phyloP scores from a whole-genome alignment of 2,329 filamentous ascomycete genomes.

The Colletotrichum musae region DNA sequence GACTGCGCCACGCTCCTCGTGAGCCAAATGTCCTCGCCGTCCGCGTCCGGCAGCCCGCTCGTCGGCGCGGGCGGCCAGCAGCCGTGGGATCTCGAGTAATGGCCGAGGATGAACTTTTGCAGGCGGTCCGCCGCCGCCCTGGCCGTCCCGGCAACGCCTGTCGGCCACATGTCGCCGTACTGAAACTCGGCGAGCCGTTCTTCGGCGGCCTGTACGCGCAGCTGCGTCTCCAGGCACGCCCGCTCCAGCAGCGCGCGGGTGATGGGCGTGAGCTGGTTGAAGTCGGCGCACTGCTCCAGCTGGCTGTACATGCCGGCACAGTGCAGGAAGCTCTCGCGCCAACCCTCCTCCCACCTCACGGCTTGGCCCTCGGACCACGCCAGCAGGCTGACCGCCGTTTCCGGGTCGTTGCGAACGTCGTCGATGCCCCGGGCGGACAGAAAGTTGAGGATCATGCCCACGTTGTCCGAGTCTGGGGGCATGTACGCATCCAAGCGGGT shows the following conservation, averaged over 20 bases:
- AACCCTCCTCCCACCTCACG: constrained; percentile 77
- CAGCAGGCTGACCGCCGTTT: constrained; percentile 72
- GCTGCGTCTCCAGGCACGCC: constrained; percentile 72
- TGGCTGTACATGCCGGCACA: constrained; percentile 74
- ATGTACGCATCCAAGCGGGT: constrained; percentile 72
- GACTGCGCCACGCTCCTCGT: constrained; percentile 69
- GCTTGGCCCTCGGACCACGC: constrained; percentile 75
- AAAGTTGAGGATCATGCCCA: constrained; percentile 73
- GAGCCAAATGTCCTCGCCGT: constrained; percentile 69
- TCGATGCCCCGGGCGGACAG: constrained; percentile 72
- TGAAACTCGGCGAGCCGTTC: constrained; percentile 72
- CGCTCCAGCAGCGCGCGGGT: constrained; percentile 75
- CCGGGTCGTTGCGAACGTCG: constrained; percentile 73
- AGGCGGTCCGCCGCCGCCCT: constrained; percentile 71
- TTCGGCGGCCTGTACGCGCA: constrained; percentile 74
- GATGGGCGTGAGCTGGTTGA: constrained; percentile 70
- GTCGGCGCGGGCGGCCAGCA: constrained; percentile 67
- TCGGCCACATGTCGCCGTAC: constrained; percentile 73
- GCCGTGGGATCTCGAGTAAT: constrained; percentile 71
- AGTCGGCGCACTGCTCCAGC: constrained; percentile 69
- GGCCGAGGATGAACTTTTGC: constrained; percentile 70
- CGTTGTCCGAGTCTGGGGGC: constrained; percentile 68
- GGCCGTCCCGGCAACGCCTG: constrained; percentile 56
- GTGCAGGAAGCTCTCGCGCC: constrained; percentile 77
- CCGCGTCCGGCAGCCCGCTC: constrained; percentile 44